Evolutionary conservation across 2,329 filamentous ascomycete genomes (phyloP), one percentile per base, ranked within the genome.

Genomic region (Fonsecaea monophora): DNA sequence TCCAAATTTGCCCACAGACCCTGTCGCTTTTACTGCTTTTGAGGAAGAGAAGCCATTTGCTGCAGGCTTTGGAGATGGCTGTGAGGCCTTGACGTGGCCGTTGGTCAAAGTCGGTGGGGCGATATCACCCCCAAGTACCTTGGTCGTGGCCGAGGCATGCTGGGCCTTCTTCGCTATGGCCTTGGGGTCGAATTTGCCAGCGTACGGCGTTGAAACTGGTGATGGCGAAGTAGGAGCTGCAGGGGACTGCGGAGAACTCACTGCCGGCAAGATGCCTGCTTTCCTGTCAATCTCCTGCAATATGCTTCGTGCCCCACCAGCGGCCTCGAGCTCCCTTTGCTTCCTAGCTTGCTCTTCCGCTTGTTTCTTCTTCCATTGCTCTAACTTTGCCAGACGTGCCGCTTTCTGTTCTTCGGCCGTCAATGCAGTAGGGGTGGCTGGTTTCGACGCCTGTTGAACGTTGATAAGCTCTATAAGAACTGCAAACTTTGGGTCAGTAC

Each of bases 311-410:
- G 89, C 86, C 70, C 87, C 88, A 65, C 86, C 87, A 48, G 86
- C 83, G 61, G 87, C 87, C 45, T 79, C 79, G 53, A 89, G 84
- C 73, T 90, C 87, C 74, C 87, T 89, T 75, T 91, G 87, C 76
- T 92, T 92, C 69, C 86, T 86, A 73, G 90, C 89, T 72, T 90
- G 89, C 75, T 89, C 88, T 70, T 92, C 91, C 5, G 84, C 84
- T 76, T 92, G 90, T 79, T 94, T 94, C 79, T 92, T 91, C 80
- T 97, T 97, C 94, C 93, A 97, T 65, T 92, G 91, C 77, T 94
- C 92, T 34, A 96, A 81, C 76, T 92, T 94, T 34, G 92, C 92
- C 53, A 93, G 83, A 69, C 91, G 85, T 77, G 94, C 91, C 58
- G 90, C 90, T 77, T 94, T 92, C 75, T 91, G 92, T 58, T 92